Conservation (phyloP, 192 early-diverging fungal genomes). For the Dimargaris cristalligena region DNA sequence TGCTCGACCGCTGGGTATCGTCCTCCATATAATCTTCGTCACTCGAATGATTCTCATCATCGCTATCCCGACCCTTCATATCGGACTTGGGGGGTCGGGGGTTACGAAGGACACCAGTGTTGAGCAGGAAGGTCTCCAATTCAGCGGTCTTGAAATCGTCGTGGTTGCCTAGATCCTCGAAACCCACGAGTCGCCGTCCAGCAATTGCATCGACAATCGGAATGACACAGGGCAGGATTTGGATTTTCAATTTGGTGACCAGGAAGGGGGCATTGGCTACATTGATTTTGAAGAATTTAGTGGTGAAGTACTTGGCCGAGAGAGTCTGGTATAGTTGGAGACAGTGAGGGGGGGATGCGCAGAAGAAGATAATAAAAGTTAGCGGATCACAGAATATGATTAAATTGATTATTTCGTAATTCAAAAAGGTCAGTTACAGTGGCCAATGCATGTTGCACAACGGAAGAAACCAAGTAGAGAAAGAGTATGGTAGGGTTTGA, state of each 20-base stretch:
- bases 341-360: neutral
- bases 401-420: too few relatives aligned
- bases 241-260: constrained; percentile 72
- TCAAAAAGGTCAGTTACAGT: too few relatives aligned
- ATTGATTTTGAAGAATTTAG: constrained; percentile 75
- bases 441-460: too few relatives aligned
- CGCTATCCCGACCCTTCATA: neutral
- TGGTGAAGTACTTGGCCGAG: constrained; percentile 64
- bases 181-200: constrained; percentile 57
- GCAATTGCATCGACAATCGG: constrained; percentile 46
- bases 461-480: too few relatives aligned
- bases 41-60: neutral
- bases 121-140: constrained; percentile 51
- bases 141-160: constrained; percentile 66
- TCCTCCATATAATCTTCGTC: neutral
- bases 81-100: neutral
- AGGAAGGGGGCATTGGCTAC: constrained; percentile 83
- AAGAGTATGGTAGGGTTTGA: too few relatives aligned
- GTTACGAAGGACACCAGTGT: constrained; percentile 27
- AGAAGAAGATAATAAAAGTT: neutral
- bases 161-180: constrained; percentile 81
- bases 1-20: neutral
- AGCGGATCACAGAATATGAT: too few relatives aligned
- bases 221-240: constrained; percentile 79
- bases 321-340: constrained; percentile 22